Evolutionary conservation across 805 yeast species (phyloP).

Genomic region (Yamadazyma ubonensis): DNA sequence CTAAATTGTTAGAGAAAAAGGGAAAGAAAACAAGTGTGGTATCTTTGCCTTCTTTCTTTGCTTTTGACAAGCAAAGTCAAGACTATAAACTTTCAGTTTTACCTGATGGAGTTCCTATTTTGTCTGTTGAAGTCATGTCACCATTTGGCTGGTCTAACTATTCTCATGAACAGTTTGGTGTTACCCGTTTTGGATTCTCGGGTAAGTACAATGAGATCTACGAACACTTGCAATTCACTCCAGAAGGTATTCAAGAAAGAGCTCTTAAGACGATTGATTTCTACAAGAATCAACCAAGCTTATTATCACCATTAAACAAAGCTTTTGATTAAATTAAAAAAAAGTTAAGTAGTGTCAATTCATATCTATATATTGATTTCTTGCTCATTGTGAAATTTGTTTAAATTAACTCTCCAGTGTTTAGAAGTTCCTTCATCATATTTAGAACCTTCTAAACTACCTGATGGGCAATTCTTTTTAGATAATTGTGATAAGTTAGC

Average conservation of each 20-base stretch:
- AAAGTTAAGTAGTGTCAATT: not conserved
- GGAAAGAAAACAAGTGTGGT: conserved; percentile 82
- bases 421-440: conserved; percentile 49
- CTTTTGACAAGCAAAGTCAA: conserved; percentile 79
- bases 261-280: conserved; percentile 75
- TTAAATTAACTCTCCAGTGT: conserved; percentile 71
- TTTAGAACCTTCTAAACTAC: conserved; percentile 54
- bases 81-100: conserved; percentile 83
- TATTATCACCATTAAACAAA: conserved; percentile 71
- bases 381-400: conserved; percentile 55
- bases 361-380: conserved; percentile 48
- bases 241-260: conserved; percentile 88
- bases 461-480: conserved; percentile 64
- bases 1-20: conserved; percentile 62
- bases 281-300: conserved; percentile 64
- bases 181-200: conserved; percentile 95
- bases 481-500: conserved; percentile 54
- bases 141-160: conserved; percentile 92
- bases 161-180: conserved; percentile 95
- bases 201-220: conserved; percentile 84
- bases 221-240: conserved; percentile 85
- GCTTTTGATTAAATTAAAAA: conserved; percentile 49
- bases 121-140: conserved; percentile 92
- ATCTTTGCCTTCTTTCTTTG: conserved; percentile 88
- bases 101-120: conserved; percentile 91